Evolutionary conservation across 805 yeast species (phyloP).

Genomic region (Kurtzmaniella cleridarum): DNA sequence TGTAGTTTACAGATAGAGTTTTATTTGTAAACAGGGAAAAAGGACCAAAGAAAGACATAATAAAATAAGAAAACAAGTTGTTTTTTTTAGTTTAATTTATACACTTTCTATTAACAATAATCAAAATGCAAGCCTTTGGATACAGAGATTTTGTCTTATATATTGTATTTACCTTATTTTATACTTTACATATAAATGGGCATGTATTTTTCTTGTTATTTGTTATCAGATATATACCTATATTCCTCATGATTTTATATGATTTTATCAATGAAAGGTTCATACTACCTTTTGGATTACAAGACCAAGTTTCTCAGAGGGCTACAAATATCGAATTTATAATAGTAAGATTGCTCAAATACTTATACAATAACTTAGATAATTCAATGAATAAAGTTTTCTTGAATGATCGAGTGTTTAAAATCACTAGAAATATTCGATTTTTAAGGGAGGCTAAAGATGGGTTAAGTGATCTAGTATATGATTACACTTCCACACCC

Average conservation of each 20-base stretch:
- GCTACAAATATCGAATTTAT: slow-evolving; percentile 10
- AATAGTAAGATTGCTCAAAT: slow-evolving; percentile 6
- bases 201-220: slow-evolving; percentile 11
- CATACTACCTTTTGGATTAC: slow-evolving; percentile 11
- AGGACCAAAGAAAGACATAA: neutral
- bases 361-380: slow-evolving; percentile 1
- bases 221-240: slow-evolving; percentile 10
- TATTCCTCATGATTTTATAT: slow-evolving; percentile 9
- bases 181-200: slow-evolving; percentile 19
- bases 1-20: neutral
- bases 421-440: slow-evolving; percentile 22
- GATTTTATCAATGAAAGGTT: slow-evolving; percentile 4
- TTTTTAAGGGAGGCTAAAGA: slow-evolving; percentile 24
- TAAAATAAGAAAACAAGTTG: too few species aligned
- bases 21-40: neutral
- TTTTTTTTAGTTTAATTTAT: too few species aligned
- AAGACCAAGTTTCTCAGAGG: slow-evolving; percentile 20
- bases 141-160: slow-evolving; percentile 19
- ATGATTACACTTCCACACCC: slow-evolving; percentile 10
- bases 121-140: slow-evolving; percentile 10
- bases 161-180: slow-evolving; percentile 12
- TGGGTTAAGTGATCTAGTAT: slow-evolving; percentile 26
- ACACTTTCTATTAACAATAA: too few species aligned
- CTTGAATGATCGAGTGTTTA: slow-evolving; percentile 20
- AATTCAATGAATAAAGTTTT: slow-evolving; percentile 3